A percentile compares a stretch with the other conserved stretches of the same genome.
These are phyloP conservation scores for Rhynchospora tenuis DNA, from an alignment of 176 grass and related monocot species.

Conservation along the genomic window DNA sequence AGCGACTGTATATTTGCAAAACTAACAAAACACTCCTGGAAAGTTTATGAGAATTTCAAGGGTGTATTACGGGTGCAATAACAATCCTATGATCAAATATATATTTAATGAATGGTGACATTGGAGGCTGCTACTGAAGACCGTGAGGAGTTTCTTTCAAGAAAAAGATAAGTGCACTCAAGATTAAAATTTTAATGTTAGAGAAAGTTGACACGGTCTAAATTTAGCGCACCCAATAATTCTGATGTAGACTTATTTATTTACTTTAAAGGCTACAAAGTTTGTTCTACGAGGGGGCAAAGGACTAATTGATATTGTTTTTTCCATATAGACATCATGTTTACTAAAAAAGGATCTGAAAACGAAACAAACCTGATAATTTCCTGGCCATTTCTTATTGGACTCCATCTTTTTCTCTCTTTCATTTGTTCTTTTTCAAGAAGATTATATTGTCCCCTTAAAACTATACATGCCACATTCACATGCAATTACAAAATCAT, in stretches of 20 bases:
- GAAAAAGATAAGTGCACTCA: neutral
- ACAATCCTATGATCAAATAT: neutral
- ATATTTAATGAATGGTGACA: neutral
- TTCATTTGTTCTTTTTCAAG: neutral
- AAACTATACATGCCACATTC: neutral
- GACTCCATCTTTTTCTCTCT: neutral
- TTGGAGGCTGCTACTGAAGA: neutral
- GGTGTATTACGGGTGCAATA: too few species aligned
- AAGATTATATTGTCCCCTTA: neutral
- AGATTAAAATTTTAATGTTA: neutral
- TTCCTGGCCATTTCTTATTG: neutral
- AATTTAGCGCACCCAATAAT: constrained; percentile 10
- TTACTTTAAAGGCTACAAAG: neutral
- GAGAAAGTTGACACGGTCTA: neutral
- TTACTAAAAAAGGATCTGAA: neutral
- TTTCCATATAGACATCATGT: neutral
- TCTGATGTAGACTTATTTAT: constrained; percentile 9
- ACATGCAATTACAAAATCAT: neutral
- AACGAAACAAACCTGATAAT: too few species aligned
- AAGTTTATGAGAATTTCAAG: too few species aligned
- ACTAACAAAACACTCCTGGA: too few species aligned
- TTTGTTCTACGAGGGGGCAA: neutral
- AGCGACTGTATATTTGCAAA: too few species aligned
- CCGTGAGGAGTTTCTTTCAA: constrained; percentile 12
- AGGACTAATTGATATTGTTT: neutral